These are phyloP conservation scores for Cajanus cajan DNA, from an alignment of 306 rosid species.

Conservation along the genomic window DNA sequence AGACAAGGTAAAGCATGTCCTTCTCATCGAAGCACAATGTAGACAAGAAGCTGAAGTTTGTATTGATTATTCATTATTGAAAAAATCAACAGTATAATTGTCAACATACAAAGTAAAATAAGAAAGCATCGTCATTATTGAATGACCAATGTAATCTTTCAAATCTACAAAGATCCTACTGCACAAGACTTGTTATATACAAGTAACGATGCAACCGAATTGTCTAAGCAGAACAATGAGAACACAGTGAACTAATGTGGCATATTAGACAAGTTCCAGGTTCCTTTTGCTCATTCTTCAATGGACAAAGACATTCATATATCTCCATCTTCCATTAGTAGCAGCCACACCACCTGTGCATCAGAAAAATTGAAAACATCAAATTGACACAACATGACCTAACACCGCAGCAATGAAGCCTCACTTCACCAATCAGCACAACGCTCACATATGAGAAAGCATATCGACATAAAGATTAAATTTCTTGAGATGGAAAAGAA, in stretches of 20 bases:
- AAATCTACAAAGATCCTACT: slow-evolving; percentile 22
- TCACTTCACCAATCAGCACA: too few species aligned
- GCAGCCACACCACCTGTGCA: slow-evolving; percentile 82
- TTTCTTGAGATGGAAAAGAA: neutral
- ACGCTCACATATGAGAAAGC: too few species aligned
- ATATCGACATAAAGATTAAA: neutral
- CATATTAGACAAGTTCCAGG: slow-evolving; percentile 46
- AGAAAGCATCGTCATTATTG: slow-evolving; percentile 6
- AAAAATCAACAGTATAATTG: slow-evolving; percentile 27
- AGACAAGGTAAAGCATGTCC: slow-evolving; percentile 1
- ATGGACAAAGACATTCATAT: slow-evolving; percentile 75
- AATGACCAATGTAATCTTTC: slow-evolving; percentile 27
- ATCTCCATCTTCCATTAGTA: slow-evolving; percentile 76
- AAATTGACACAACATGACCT: slow-evolving; percentile 69
- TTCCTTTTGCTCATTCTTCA: slow-evolving; percentile 67
- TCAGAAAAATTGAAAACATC: slow-evolving; percentile 71
- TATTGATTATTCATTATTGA: neutral
- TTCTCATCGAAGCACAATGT: slow-evolving; percentile 33
- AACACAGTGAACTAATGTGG: slow-evolving; percentile 35
- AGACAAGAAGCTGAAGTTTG: slow-evolving; percentile 25
- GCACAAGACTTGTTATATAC: slow-evolving; percentile 38
- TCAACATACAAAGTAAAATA: slow-evolving; percentile 19
- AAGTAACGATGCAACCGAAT: slow-evolving; percentile 32
- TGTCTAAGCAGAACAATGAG: slow-evolving; percentile 38
- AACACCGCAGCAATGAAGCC: too few species aligned